Evolutionary conservation across 106 monocot species (phyloP), one percentile per base, ranked within the genome.

Genomic region (Dioscorea zingiberensis): DNA sequence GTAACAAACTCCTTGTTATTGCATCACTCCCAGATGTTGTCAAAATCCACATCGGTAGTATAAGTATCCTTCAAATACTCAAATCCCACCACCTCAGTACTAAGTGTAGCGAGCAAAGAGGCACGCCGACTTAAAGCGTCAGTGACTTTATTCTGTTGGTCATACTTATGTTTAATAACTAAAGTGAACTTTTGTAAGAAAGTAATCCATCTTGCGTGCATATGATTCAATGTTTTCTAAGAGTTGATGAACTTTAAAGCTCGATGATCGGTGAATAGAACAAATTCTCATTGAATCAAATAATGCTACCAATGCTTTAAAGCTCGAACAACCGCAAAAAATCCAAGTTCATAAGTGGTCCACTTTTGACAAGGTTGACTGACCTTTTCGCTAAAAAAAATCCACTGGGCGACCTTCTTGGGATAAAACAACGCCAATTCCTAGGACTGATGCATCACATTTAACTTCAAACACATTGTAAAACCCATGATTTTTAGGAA

Each of bases 31-130:
- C 55, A 1, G 4, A 1, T 63, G 55, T 58, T 3, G 27, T 44
- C 30, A 27, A 78, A 78, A 28, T 67, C 51, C 0, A 44, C 27
- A 29, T 78, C 66, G 4, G 15, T 24, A 3, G 14, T 26, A 55
- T 78, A 68, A 9, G 47, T 5, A 0, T 67, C 61, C 47, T 78
- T 78, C 0, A 73, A 3, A 16, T 4, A 19, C 53, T 75, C 69
- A 48, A 60, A 59, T 1, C 69, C 26, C 3, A 48, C 29, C 23
- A 60, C 47, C 14, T 58, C 26, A 16, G 12, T 4, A 7, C 6
- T 7, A 13, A 59, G 25, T 0, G 25, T 29, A 21, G 28, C 18
- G 1, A 63, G 21, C 1, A 55, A 5, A 7, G 4, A 3, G 4
- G 28, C 18, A 6, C 47, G 1, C 2, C n/a, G 10, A 24, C 25